These are phyloP conservation scores for Kodamaea fukazawae DNA, from an alignment of 805 yeast genomes.

Conservation along the genomic window DNA sequence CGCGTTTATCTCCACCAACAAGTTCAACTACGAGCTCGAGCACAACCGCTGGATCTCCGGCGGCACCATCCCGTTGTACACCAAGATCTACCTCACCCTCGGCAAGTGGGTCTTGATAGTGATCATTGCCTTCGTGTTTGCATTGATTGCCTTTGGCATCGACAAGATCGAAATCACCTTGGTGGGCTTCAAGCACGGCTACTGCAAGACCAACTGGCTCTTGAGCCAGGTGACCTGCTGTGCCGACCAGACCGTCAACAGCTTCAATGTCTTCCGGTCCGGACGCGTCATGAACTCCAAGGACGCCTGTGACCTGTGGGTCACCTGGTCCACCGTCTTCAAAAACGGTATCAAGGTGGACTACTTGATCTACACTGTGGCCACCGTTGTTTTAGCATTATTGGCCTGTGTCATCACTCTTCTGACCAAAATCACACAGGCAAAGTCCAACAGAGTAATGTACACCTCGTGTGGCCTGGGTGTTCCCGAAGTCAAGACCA, in stretches of 20 bases:
- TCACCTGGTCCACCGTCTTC: constrained; percentile 40
- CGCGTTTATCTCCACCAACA: constrained; percentile 45
- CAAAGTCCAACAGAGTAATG: constrained; percentile 19
- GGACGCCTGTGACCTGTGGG: constrained; percentile 31
- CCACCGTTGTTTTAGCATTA: constrained; percentile 43
- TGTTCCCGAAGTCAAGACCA: constrained; percentile 61
- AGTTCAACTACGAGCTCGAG: constrained; percentile 37
- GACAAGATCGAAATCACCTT: constrained; percentile 47
- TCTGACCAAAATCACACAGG: constrained; percentile 38
- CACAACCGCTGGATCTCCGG: constrained; percentile 23
- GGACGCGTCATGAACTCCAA: constrained; percentile 16
- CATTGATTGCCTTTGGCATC: constrained; percentile 49
- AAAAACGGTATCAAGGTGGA: constrained; percentile 19
- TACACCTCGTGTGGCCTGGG: constrained; percentile 60
- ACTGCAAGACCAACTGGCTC: constrained; percentile 46
- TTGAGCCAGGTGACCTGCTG: constrained; percentile 40
- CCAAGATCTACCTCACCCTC: constrained; percentile 30
- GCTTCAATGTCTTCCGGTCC: constrained; percentile 18
- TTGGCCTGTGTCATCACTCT: constrained; percentile 46
- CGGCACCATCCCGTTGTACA: constrained; percentile 19
- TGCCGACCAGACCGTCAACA: neutral
- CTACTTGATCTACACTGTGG: constrained; percentile 32
- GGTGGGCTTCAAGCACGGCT: constrained; percentile 52
- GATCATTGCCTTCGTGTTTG: constrained; percentile 43
- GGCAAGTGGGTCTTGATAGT: constrained; percentile 52